These are phyloP conservation scores for Penicillium sp. DNA, from an alignment of 2,329 filamentous ascomycete species.

Conservation along the genomic window DNA sequence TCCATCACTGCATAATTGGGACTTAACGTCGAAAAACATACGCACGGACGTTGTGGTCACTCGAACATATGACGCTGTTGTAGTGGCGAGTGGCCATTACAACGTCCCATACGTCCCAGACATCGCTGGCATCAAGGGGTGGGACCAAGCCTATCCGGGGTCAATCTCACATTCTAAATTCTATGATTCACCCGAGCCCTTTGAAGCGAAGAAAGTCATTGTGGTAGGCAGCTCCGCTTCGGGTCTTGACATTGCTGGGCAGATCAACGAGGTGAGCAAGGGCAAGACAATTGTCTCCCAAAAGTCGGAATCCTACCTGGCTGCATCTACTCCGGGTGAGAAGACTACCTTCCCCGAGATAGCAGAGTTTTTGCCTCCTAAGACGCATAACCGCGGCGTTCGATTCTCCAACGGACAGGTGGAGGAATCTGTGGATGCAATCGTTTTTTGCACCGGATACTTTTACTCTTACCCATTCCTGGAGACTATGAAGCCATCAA, in stretches of 20 bases:
- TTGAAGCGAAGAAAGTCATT: conserved; percentile 65
- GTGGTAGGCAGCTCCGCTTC: conserved; percentile 81
- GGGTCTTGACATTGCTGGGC: conserved; percentile 72
- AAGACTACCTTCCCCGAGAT: conserved; percentile 57
- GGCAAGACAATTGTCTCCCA: conserved; percentile 60
- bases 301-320: conserved; percentile 47
- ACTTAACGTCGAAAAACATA: conserved; percentile 51
- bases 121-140: conserved; percentile 55
- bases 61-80: conserved; percentile 64
- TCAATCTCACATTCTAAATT: conserved; percentile 70
- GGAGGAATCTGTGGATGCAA: conserved; percentile 63
- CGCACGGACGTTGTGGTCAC: conserved; percentile 37
- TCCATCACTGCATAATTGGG: conserved; percentile 50
- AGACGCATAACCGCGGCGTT: conserved; percentile 52
- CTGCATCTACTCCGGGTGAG: conserved; percentile 37
- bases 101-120: conserved; percentile 61
- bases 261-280: conserved; percentile 60
- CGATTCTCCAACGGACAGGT: conserved; percentile 60
- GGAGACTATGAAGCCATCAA: conserved; percentile 44
- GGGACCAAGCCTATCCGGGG: conserved; percentile 54
- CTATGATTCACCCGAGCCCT: conserved; percentile 63
- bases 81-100: conserved; percentile 72
- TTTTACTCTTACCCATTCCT: conserved; percentile 77
- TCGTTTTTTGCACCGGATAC: conserved; percentile 87
- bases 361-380: conserved; percentile 49